Percentiles rank a stretch among this genome's conserved stretches.
Conservation (phyloP, 2,329 filamentous ascomycete species). For the Cercospora zeae-maydis region DNA sequence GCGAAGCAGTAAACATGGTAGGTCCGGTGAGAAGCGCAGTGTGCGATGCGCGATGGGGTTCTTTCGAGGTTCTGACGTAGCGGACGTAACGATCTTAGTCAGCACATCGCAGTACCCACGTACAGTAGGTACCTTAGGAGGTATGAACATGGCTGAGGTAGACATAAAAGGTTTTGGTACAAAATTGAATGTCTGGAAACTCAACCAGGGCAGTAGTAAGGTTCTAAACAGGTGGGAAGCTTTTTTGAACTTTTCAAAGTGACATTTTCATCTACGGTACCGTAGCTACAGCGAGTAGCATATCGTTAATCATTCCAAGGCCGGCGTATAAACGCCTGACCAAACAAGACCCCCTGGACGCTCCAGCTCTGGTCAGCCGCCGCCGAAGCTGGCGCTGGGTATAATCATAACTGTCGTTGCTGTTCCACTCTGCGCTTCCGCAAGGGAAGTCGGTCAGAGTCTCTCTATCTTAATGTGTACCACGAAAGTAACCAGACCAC, state of each 20-base stretch:
- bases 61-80: not conserved
- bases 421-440: conserved; percentile 2
- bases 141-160: not conserved
- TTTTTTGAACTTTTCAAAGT: not conserved
- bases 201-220: no score
- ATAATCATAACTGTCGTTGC: conserved; percentile 8
- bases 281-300: not conserved
- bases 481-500: conserved; percentile 1
- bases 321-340: not conserved
- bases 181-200: no score
- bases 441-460: conserved; percentile 2
- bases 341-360: not conserved
- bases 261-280: not conserved
- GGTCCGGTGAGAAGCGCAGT: not conserved
- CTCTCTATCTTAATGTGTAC: conserved; percentile 10
- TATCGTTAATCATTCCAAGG: not conserved
- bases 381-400: conserved; percentile 1
- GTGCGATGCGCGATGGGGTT: not conserved
- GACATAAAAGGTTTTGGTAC: not conserved
- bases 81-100: not conserved
- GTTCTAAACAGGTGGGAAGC: no score
- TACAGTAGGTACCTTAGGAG: no score
- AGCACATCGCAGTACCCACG: no score
- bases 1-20: conserved; percentile 16
- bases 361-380: conserved; percentile 38